Base-by-base conservation (phyloP, 2,329 filamentous ascomycete species). In the Lecanicillium sp. region DNA sequence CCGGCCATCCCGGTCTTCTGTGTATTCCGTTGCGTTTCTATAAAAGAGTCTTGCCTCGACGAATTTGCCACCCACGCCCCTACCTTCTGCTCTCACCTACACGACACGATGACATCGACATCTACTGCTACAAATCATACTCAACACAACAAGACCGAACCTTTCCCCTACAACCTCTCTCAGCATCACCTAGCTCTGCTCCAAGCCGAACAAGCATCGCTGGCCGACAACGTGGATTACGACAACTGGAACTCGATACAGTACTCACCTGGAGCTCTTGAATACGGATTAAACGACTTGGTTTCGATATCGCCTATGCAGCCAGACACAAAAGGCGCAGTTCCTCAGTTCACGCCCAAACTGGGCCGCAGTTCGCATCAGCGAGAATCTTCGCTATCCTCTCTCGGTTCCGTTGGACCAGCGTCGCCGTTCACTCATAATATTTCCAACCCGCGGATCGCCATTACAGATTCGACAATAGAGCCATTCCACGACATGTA, bases 321-420 rank as follows among this genome's bases (percentile, higher is more conserved):
- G 56, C 60, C 69, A 21, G 71, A 74, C 49, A 44, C 63, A 12
- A 74, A 69, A 69, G 60, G 65, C 47, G 52, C 58, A 19, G 53
- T 61, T 47, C 59, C 61, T 50, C 69, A 69, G 51, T 61, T 66
- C 51, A 66, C 65, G 30, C 61, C 66, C 19, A 67, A 66, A 57
- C 52, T 64, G 32, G 62, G 63, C 48, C 67, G 69, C 14, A 60
- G 70, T 30, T 57, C 69, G 21, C 79, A 83, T 56, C 71, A 83
- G 38, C 74, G 79, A 55, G 78, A 83, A 54, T 78, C 79, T 2
- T 83, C 79, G 6, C 65, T 80, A 30, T 83, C 79, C 0, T 83
- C 80, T 0, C 57, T 82, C 33, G 78, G 76, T 10, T 83, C 79
- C 0, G 71, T 75, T 29, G 77, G 75, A n/a, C 79, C 79, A 15